Base-by-base conservation (phyloP, 179 eudicot genomes). In the Actinidia polygama region DNA sequence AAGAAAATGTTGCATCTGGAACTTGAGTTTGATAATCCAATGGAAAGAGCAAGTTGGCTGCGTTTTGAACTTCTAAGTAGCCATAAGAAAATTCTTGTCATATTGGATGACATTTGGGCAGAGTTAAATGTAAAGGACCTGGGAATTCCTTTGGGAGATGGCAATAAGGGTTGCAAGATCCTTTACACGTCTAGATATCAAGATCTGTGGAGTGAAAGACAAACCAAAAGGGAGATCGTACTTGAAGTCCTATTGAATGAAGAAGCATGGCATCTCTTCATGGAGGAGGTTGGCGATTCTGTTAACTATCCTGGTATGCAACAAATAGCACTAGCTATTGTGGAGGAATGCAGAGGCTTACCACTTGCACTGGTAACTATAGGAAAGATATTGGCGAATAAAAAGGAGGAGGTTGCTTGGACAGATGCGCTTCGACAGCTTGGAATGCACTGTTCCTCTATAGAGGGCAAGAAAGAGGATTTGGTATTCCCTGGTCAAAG, bases 101-200 rank as follows among this genome's bases (percentile, higher is more conserved):
- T 91, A 66, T 49, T 91, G 8, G 93, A 91, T 76, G 93, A 91
- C 81, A 82, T 87, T 40, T 89, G 91, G 91, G 73, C 84, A 58
- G 81, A 76, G 24, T 16, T 91, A 23, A 86, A 89, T 11, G 80
- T 90, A 62, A 66, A 80, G 10, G n/a, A n/a, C 9, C 24, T 86
- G 10, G 93, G 89, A 5, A 86, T 87, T 51, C 87, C 90, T 71
- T 77, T 58, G 54, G 68, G 76, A 49, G 64, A 83, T 47, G 63
- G 69, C 66, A 50, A n/a, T 58, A 76, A 79, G 77, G 82, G 46
- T 26, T 67, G 78, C 75, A 91, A 85, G 78, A 73, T 88, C 9
- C 53, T 82, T 0, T 72, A 87, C 12, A 88, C 86, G 18, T 86
- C 91, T 14, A 78, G 89, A 85, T 80, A 46, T 57, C 46, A 63